These are phyloP conservation scores for Rhynchospora pubera DNA, from an alignment of 176 grass and related monocot species.

Conservation along the genomic window DNA sequence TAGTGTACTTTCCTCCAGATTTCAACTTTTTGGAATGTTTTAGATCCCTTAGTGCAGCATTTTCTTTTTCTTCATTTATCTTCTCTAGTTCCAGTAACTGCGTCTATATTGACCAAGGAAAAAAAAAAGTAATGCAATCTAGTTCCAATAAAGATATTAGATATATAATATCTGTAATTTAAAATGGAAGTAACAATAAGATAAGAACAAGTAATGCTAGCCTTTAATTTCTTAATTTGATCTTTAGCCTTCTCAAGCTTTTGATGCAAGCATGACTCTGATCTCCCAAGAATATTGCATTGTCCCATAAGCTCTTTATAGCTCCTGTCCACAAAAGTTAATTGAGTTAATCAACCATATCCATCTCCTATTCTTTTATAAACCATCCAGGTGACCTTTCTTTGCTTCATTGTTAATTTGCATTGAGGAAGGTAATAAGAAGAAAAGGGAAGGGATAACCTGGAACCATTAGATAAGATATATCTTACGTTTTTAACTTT, in stretches of 20 bases:
- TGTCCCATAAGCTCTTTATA: constrained; percentile 90
- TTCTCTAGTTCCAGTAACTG: constrained; percentile 60
- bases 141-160: background rate
- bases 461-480: background rate
- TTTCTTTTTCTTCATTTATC: constrained; percentile 74
- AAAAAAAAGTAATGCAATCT: background rate
- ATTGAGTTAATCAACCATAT: background rate
- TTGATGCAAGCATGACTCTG: constrained; percentile 47
- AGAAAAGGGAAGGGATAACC: background rate
- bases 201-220: constrained; percentile 3
- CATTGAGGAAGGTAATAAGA: background rate
- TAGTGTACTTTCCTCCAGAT: constrained; percentile 34
- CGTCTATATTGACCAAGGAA: constrained; percentile 32
- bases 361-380: background rate
- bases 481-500: too few relatives aligned
- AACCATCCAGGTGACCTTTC: background rate
- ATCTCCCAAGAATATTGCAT: constrained; percentile 82
- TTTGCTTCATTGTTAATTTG: background rate
- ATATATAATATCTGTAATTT: background rate
- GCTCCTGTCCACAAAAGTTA: constrained; percentile 39
- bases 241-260: constrained; percentile 78
- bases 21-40: constrained; percentile 67
- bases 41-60: constrained; percentile 59
- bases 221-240: constrained; percentile 67
- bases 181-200: background rate